phyloP scores from a whole-genome alignment of 176 grass and related monocot genomes.

The Puya raimondii region DNA sequence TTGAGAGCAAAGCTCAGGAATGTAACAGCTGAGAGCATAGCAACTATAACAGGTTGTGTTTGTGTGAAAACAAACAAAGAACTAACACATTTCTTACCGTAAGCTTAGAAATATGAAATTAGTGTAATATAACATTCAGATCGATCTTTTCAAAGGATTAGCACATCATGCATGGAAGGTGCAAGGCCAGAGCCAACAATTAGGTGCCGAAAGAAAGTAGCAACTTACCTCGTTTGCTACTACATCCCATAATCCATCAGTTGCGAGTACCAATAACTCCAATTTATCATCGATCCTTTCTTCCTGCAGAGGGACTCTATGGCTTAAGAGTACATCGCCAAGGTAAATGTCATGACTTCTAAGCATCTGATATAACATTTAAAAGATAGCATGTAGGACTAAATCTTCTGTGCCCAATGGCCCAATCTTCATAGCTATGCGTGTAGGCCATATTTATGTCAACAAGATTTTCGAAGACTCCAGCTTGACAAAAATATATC shows the following conservation, averaged over 20 bases:
- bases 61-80: too few species aligned
- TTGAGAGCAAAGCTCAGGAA: too few species aligned
- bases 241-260: conserved; percentile 90
- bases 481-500: too few species aligned
- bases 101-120: neutral
- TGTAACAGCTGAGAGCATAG: too few species aligned
- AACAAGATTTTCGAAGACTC: too few species aligned
- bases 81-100: neutral
- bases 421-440: too few species aligned
- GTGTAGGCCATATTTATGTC: too few species aligned
- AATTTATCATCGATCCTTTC: conserved; percentile 52
- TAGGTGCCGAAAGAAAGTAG: neutral
- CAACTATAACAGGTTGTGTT: too few species aligned
- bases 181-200: neutral
- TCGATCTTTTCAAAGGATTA: neutral
- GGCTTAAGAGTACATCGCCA: neutral
- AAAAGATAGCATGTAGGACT: neutral
- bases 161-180: neutral
- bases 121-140: neutral
- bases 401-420: too few species aligned
- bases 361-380: neutral
- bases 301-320: conserved; percentile 30
- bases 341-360: neutral
- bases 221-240: conserved; percentile 79
- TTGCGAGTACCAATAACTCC: conserved; percentile 87